Base-by-base conservation (phyloP, 768 basidiomycete genomes). In the Obba rivulosa region DNA sequence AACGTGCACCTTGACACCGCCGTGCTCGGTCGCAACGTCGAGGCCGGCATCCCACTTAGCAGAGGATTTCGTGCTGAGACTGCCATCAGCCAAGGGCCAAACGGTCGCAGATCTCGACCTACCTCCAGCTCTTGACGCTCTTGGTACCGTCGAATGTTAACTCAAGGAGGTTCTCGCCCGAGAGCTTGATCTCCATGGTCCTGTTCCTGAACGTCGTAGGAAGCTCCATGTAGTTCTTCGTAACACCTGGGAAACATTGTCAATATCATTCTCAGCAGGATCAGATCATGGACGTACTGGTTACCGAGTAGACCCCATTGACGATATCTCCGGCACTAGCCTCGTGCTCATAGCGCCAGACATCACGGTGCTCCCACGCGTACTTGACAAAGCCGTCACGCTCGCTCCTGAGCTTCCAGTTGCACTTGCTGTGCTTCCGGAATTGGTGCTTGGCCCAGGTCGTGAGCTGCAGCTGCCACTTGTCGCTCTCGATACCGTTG, bases 221-320 rank as follows among this genome's bases (percentile, higher is more conserved):
- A 22, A 66, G 56, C 24, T 56, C 52, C 3, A 66, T 52, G 34
- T 49, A 50, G 49, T 66, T 66, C 41, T 52, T 47, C 17, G 65
- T 66, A 18, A 57, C 37, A 50, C 63, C 62, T 64, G 36, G 8
- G 37, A 21, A 24, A n/a, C n/a, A 13, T 22, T n/a, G 8, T n/a
- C 20, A n/a, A 8, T 8, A 13, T n/a, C 5, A 10, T 23, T 14
- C 14, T 5, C 28, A 9, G 4, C 23, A 25, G 24, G 10, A 9
- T n/a, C 13, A 20, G 31, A 31, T 8, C 4, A 8, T 20, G 36
- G 17, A n/a, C 48, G 41, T 34, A 49, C 48, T 42, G 10, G 34
- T n/a, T 20, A 43, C 48, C 18, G 40, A 20, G n/a, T 43, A 43
- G 17, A 31, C 40, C 8, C 48, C 48, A 8, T 42, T 24, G 4